phyloP scores from a whole-genome alignment of 163 green algal genomes.

The Scenedesmus sp. region DNA sequence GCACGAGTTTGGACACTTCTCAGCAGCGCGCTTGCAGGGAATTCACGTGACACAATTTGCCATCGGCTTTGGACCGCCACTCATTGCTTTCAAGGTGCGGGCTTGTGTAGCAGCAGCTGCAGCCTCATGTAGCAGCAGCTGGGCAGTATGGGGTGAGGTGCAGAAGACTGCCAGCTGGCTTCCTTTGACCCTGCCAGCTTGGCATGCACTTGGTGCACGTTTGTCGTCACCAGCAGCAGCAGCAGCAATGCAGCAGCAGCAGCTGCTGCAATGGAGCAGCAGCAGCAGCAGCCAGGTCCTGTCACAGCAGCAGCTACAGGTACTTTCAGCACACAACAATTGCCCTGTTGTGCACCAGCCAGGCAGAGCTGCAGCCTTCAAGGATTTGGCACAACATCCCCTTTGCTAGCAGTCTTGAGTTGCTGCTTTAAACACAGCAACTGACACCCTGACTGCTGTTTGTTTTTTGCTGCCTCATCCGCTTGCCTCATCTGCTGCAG shows the following conservation, averaged over 20 bases:
- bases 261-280: not conserved
- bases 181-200: not conserved
- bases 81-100: slow-evolving; percentile 83
- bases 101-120: not conserved
- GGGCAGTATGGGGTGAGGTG: not conserved
- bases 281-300: not conserved
- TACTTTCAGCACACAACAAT: too few relatives aligned
- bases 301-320: not conserved
- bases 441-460: not conserved
- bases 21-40: slow-evolving; percentile 84
- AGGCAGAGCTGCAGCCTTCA: too few relatives aligned
- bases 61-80: slow-evolving; percentile 95
- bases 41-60: slow-evolving; percentile 98
- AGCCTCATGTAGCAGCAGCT: not conserved
- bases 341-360: too few relatives aligned
- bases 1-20: slow-evolving; percentile 96
- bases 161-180: not conserved
- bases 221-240: not conserved
- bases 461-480: not conserved
- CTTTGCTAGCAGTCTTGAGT: too few relatives aligned
- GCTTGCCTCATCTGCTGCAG: not conserved
- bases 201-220: not conserved
- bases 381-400: too few relatives aligned
- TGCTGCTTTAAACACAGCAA: too few relatives aligned
- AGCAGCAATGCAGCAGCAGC: not conserved